Conservation (phyloP, 345 rosid genomes). For the Firmiana major region DNA sequence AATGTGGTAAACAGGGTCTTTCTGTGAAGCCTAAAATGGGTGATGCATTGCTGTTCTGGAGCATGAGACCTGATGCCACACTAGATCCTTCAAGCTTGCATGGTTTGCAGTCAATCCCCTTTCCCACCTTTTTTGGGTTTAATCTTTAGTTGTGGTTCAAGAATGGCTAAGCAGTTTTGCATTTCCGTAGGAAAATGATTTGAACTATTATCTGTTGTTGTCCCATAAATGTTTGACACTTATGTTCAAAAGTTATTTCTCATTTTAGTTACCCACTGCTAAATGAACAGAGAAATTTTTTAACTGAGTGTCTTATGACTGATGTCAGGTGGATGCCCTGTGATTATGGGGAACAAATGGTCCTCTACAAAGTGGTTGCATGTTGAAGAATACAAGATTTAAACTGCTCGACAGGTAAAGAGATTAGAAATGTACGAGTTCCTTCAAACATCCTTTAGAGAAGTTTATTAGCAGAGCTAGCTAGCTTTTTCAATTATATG, state of each 20-base stretch:
- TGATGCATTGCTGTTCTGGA: constrained; percentile 84
- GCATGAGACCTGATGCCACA: constrained; percentile 89
- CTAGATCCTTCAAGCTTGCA: constrained; percentile 85
- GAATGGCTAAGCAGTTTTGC: constrained; percentile 9
- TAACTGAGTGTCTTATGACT: neutral
- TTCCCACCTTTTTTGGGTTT: neutral
- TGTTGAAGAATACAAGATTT: constrained; percentile 56
- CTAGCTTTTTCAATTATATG: neutral
- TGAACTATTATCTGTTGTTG: neutral
- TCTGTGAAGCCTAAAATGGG: constrained; percentile 83
- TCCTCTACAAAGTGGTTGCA: constrained; percentile 95
- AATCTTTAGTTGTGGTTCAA: constrained; percentile 3
- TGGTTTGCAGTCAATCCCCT: constrained; percentile 38
- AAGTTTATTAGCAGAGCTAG: neutral
- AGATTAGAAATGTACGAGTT: neutral
- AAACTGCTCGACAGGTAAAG: constrained; percentile 1
- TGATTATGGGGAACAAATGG: constrained; percentile 91
- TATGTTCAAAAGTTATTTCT: neutral
- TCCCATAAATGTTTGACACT: neutral
- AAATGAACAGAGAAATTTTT: neutral
- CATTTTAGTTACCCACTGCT: neutral
- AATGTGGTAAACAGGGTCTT: constrained; percentile 76
- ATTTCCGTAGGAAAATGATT: neutral
- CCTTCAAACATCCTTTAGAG: neutral
- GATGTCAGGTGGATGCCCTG: constrained; percentile 78